Conservation (phyloP, 441 rosid species). For the Biscutella laevigata region DNA sequence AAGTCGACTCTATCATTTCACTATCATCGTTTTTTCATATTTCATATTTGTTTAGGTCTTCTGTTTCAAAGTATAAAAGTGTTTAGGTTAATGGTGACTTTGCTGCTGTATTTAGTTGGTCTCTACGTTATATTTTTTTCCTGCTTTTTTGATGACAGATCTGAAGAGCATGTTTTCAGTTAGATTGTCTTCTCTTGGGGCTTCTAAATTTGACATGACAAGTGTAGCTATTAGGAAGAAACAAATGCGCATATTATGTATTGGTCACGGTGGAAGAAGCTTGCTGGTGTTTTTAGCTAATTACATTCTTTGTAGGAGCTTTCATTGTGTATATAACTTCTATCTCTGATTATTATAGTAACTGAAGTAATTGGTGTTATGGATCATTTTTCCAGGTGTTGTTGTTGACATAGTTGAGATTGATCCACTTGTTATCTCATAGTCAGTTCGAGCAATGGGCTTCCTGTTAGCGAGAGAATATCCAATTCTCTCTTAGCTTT, state of each 20-base stretch:
- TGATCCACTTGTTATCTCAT: slow-evolving; percentile 76
- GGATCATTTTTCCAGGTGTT: slow-evolving; percentile 45
- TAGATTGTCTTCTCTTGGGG: slow-evolving; percentile 53
- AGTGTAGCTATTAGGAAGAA: slow-evolving; percentile 47
- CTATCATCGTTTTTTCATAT: no score
- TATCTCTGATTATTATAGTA: background rate
- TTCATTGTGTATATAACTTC: background rate
- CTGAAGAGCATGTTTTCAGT: slow-evolving; percentile 55
- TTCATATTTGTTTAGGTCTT: no score
- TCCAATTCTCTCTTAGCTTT: no score
- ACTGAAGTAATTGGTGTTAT: background rate
- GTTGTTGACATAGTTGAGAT: slow-evolving; percentile 66
- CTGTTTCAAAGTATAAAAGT: no score
- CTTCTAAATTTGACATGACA: slow-evolving; percentile 44
- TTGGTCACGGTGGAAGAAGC: slow-evolving; percentile 95
- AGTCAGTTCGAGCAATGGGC: slow-evolving; percentile 70
- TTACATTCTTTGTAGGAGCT: slow-evolving; percentile 54
- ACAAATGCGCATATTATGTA: slow-evolving; percentile 58
- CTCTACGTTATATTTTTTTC: no score
- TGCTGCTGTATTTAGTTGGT: no score
- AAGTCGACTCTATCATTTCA: no score
- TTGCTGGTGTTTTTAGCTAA: slow-evolving; percentile 75
- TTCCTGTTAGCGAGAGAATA: no score
- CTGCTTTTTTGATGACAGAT: slow-evolving; percentile 37
- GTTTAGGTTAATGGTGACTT: no score